Conservation (phyloP, 2,329 filamentous ascomycete genomes). For the Cadophora gregata region DNA sequence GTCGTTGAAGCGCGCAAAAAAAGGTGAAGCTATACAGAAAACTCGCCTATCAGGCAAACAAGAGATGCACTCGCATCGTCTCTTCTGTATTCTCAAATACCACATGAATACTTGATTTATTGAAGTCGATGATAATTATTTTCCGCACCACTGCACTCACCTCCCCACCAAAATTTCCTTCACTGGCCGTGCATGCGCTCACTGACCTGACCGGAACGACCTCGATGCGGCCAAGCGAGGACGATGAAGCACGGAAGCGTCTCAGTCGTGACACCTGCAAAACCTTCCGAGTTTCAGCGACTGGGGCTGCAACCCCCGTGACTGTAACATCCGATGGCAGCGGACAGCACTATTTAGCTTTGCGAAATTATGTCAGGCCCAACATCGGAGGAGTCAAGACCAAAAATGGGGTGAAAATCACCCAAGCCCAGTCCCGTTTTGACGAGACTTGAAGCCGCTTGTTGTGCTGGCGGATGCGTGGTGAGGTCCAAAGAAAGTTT, state of each 20-base stretch:
- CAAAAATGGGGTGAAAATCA: slow-evolving; percentile 8
- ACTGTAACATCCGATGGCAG: slow-evolving; percentile 22
- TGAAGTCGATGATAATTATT: not conserved
- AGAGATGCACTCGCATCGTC: not conserved
- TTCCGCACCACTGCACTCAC: slow-evolving; percentile 1
- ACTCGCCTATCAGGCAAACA: not conserved
- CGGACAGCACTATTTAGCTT: not conserved
- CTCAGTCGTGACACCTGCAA: slow-evolving; percentile 33
- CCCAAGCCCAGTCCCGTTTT: not conserved
- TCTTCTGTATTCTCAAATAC: not conserved
- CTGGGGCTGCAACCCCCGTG: slow-evolving; percentile 24
- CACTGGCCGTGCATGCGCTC: slow-evolving; percentile 23
- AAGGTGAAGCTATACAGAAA: slow-evolving; percentile 21
- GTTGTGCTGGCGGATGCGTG: not conserved
- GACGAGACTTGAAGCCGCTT: slow-evolving; percentile 5
- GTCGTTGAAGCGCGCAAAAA: not conserved
- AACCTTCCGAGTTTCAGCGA: slow-evolving; percentile 36
- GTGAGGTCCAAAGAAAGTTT: slow-evolving; percentile 18
- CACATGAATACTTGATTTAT: not conserved
- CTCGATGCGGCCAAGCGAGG: slow-evolving; percentile 30
- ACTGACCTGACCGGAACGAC: slow-evolving; percentile 24
- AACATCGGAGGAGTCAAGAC: not conserved
- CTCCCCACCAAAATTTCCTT: slow-evolving; percentile 12
- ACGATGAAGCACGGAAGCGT: slow-evolving; percentile 37
- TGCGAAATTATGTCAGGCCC: not conserved